phyloP scores from a whole-genome alignment of 1,284 basidiomycete genomes.

The Sporisorium iseilematis-ciliati region DNA sequence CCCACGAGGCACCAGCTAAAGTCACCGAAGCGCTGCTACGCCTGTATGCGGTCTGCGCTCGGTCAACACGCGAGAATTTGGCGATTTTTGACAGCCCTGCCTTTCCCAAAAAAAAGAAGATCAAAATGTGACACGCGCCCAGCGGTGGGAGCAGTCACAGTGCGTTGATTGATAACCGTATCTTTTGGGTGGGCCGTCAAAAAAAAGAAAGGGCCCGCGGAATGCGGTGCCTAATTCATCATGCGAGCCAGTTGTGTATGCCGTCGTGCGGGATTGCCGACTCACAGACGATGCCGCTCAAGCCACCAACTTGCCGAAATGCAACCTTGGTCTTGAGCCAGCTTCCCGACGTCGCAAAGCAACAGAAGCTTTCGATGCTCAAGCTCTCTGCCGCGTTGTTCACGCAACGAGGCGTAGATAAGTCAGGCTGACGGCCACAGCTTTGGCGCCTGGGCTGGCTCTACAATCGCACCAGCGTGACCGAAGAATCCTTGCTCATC shows the following conservation, averaged over 20 bases:
- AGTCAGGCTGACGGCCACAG: no score
- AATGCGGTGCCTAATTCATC: not conserved
- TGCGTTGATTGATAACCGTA: not conserved
- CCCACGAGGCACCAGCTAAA: not conserved
- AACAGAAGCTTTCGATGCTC: no score
- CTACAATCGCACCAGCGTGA: no score
- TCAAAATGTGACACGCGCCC: not conserved
- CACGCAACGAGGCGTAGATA: no score
- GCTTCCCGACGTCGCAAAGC: no score
- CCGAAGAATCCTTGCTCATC: no score
- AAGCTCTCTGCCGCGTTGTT: no score
- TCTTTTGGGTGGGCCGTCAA: not conserved
- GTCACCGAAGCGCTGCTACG: slow-evolving; percentile 12
- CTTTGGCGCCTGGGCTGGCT: no score
- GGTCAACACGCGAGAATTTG: slow-evolving; percentile 4
- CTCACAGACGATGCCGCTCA: no score
- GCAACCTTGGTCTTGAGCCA: no score
- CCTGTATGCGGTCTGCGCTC: slow-evolving; percentile 9
- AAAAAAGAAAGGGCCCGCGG: not conserved
- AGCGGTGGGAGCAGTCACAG: not conserved
- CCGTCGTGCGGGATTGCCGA: not conserved
- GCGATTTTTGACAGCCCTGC: slow-evolving; percentile 32
- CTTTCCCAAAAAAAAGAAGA: slow-evolving; percentile 5
- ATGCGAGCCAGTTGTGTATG: not conserved
- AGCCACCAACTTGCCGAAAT: no score